These are phyloP conservation scores for Lunularia cruciata DNA, from an alignment of 225 moss, liverwort and hornwort species.

Conservation along the genomic window DNA sequence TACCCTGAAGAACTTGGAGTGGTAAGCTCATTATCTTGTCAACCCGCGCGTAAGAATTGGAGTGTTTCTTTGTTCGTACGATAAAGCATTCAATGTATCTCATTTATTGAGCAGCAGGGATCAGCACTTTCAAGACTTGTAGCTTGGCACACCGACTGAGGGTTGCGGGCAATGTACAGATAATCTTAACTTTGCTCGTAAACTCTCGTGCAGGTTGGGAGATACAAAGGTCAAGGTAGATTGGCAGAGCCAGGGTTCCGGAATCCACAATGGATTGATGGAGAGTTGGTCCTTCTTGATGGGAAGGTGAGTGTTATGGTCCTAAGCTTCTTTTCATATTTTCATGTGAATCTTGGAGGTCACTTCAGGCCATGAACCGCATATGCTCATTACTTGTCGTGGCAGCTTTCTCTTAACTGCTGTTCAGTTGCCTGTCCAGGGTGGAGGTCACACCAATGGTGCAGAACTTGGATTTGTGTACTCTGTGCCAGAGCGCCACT, in stretches of 20 bases:
- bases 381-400: too few relatives aligned
- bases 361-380: too few relatives aligned
- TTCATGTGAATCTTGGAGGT: too few relatives aligned
- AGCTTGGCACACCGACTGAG: too few relatives aligned
- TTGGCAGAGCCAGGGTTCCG: slow-evolving; percentile 98
- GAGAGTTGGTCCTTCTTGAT: slow-evolving; percentile 94
- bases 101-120: too few relatives aligned
- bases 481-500: slow-evolving; percentile 94
- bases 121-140: too few relatives aligned
- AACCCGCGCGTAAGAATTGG: not conserved
- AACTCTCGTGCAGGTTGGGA: slow-evolving; percentile 70
- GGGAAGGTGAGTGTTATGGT: slow-evolving; percentile 65
- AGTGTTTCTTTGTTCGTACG: too few relatives aligned
- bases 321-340: not conserved
- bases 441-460: slow-evolving; percentile 96
- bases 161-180: too few relatives aligned
- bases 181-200: too few relatives aligned
- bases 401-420: slow-evolving; percentile 12
- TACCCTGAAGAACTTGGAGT: slow-evolving; percentile 99
- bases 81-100: too few relatives aligned
- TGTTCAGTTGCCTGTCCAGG: slow-evolving; percentile 44
- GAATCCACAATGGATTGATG: slow-evolving; percentile 98
- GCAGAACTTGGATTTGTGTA: slow-evolving; percentile 98
- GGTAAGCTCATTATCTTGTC: slow-evolving; percentile 40
- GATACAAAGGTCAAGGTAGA: slow-evolving; percentile 99